Evolutionary conservation across 2,329 filamentous ascomycete species (phyloP).

Genomic region (Blastomyces emzantsi): DNA sequence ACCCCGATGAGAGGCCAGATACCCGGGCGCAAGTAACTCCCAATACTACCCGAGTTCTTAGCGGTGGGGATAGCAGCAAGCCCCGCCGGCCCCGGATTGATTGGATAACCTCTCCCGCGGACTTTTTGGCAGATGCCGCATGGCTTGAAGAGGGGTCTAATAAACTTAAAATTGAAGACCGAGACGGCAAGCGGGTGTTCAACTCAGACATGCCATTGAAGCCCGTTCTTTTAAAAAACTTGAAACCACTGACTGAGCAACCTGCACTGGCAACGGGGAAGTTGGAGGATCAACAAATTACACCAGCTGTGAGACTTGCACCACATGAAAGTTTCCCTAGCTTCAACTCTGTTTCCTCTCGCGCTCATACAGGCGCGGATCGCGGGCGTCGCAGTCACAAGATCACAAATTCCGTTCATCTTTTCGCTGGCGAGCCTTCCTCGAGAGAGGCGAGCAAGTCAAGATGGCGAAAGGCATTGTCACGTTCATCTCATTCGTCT

Average conservation of each 20-base stretch:
- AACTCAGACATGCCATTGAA: slow-evolving; percentile 20
- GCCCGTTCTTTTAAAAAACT: slow-evolving; percentile 8
- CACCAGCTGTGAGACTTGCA: slow-evolving; percentile 10
- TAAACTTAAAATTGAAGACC: slow-evolving; percentile 72
- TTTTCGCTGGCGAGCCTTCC: slow-evolving; percentile 46
- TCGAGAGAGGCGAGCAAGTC: slow-evolving; percentile 43
- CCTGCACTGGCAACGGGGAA: neutral
- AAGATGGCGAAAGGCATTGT: slow-evolving; percentile 46
- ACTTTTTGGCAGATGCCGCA: slow-evolving; percentile 79
- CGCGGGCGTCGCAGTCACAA: slow-evolving; percentile 54
- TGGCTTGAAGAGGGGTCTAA: slow-evolving; percentile 82
- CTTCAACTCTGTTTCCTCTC: slow-evolving; percentile 27
- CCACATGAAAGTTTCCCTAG: slow-evolving; percentile 30
- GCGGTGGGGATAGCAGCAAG: slow-evolving; percentile 44
- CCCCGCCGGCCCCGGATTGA: slow-evolving; percentile 66
- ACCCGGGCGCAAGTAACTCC: neutral
- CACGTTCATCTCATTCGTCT: slow-evolving; percentile 45
- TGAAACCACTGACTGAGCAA: neutral
- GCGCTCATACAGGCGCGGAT: slow-evolving; percentile 25
- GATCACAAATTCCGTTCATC: slow-evolving; percentile 48
- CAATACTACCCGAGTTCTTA: slow-evolving; percentile 28
- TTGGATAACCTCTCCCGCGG: slow-evolving; percentile 74
- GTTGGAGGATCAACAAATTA: neutral
- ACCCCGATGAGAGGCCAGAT: slow-evolving; percentile 16
- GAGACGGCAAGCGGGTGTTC: slow-evolving; percentile 63